phyloP scores from a whole-genome alignment of 2,329 filamentous ascomycete species.

The Huntiella abstrusa region DNA sequence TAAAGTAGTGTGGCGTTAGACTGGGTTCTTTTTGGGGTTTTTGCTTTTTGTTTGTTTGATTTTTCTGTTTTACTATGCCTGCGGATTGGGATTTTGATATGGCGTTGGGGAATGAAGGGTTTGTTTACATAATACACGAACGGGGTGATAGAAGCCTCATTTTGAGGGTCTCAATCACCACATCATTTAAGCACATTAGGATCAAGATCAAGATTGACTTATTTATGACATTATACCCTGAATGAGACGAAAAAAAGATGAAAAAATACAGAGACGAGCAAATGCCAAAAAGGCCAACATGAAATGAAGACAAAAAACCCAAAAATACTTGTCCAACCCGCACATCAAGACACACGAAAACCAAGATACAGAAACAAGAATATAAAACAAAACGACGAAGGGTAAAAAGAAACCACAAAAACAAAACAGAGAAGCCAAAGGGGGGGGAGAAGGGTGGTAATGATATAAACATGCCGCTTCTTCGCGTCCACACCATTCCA shows the following conservation, averaged over 20 bases:
- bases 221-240: not conserved
- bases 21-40: too few relatives aligned
- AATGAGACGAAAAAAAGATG: not conserved
- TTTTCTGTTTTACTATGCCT: too few relatives aligned
- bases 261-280: slow-evolving; percentile 4
- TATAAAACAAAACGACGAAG: slow-evolving; percentile 3
- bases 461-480: not conserved
- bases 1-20: not conserved
- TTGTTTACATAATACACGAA: too few relatives aligned
- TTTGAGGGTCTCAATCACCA: too few relatives aligned
- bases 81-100: too few relatives aligned
- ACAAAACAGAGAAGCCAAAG: not conserved
- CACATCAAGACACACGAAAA: not conserved
- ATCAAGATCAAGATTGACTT: not conserved
- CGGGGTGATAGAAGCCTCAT: too few relatives aligned
- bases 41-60: too few relatives aligned
- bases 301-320: not conserved
- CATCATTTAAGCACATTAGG: not conserved
- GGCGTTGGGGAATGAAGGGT: too few relatives aligned
- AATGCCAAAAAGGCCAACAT: not conserved
- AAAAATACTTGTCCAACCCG: slow-evolving; percentile 2
- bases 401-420: not conserved
- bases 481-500: not conserved
- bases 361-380: slow-evolving; percentile 1
- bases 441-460: not conserved